Evolutionary conservation across 306 rosid species (phyloP).

Genomic region (Cicer bijugum): DNA sequence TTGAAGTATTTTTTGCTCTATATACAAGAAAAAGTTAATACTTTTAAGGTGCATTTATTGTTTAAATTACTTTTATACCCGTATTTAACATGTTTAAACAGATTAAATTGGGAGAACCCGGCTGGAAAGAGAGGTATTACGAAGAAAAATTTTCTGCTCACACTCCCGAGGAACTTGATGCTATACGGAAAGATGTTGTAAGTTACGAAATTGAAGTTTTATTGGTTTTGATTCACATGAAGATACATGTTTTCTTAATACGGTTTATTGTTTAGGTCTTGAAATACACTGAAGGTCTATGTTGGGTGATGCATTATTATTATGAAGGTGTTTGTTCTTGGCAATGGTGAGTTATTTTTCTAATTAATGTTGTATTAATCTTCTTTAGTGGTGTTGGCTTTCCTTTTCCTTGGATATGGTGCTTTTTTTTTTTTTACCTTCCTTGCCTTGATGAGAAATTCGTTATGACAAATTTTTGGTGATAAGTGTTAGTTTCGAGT

Average conservation of each 20-base stretch:
- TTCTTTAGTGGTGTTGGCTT: conserved; percentile 27
- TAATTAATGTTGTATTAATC: conserved; percentile 1
- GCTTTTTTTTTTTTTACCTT: conserved; percentile 2
- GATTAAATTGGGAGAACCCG: conserved; percentile 88
- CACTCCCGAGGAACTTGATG: conserved; percentile 90
- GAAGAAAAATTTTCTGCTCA: conserved; percentile 78
- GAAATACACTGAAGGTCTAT: conserved; percentile 92
- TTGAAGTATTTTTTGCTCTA: no score
- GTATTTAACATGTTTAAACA: conserved; percentile 28
- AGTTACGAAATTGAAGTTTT: conserved; percentile 49
- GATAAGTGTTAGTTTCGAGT: neutral
- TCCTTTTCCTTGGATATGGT: conserved; percentile 2
- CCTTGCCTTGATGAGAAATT: neutral
- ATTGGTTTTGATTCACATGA: conserved; percentile 37
- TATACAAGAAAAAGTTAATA: no score
- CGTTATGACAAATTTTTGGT: conserved; percentile 4
- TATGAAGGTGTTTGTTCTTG: conserved; percentile 99
- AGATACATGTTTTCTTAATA: conserved; percentile 41
- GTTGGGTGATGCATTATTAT: conserved; percentile 98
- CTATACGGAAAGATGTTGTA: conserved; percentile 86
- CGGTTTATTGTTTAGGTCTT: conserved; percentile 62
- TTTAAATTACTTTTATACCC: no score
- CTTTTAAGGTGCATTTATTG: no score
- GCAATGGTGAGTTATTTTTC: conserved; percentile 76
- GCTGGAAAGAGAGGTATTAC: conserved; percentile 98